A percentile compares a stretch with the other conserved stretches of the same genome.
phyloP scores from a whole-genome alignment of 73 alveolate genomes.

The Paramecium bursaria region DNA sequence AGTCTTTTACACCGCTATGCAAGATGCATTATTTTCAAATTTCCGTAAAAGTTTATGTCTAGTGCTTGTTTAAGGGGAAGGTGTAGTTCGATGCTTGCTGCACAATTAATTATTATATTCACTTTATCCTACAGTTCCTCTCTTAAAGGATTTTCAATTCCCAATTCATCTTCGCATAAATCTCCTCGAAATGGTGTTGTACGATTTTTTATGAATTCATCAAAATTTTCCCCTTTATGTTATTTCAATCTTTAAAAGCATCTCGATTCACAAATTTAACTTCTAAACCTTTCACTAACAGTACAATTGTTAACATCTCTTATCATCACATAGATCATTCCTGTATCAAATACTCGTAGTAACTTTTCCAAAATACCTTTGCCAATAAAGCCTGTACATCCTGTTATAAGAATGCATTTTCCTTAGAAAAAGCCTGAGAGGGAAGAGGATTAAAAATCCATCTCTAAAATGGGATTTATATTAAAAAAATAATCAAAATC shows the following conservation, averaged over 20 bases:
- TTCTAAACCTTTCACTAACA: conserved; percentile 79
- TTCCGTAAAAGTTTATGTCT: conserved; percentile 80
- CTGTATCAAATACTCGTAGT: conserved; percentile 76
- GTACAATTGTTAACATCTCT: conserved; percentile 69
- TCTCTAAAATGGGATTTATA: too few species aligned
- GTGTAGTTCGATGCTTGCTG: conserved; percentile 84
- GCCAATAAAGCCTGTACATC: conserved; percentile 83
- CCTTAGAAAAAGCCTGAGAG: conserved; percentile 61
- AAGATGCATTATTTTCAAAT: conserved; percentile 74
- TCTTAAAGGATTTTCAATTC: conserved; percentile 61
- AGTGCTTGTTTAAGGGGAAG: conserved; percentile 78
- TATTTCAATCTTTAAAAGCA: conserved; percentile 76
- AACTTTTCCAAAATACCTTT: conserved; percentile 83
- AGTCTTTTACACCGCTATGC: conserved; percentile 75
- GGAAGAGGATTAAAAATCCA: too few species aligned
- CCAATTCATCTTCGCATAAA: conserved; percentile 72
- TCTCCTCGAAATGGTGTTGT: conserved; percentile 74
- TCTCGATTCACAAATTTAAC: conserved; percentile 78
- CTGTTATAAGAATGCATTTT: conserved; percentile 56
- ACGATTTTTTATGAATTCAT: conserved; percentile 63
- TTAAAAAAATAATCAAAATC: too few species aligned
- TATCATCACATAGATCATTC: conserved; percentile 73
- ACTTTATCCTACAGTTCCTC: conserved; percentile 67
- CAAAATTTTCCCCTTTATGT: conserved; percentile 73
- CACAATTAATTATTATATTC: conserved; percentile 81